These are phyloP conservation scores for Aspergillus flavus DNA, from an alignment of 2,329 filamentous ascomycete genomes.

Conservation along the genomic window DNA sequence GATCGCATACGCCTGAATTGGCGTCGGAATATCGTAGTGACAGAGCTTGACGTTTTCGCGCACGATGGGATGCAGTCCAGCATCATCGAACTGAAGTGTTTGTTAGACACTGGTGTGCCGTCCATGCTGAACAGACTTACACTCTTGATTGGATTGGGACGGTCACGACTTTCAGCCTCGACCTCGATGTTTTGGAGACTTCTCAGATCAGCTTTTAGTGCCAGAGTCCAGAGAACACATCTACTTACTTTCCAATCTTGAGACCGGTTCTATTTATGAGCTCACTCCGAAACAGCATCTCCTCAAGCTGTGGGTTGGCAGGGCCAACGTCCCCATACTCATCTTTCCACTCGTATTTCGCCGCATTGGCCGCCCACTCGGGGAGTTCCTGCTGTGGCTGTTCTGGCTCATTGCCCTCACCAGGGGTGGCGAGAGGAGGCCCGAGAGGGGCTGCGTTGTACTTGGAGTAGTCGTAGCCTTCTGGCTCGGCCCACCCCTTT, in stretches of 20 bases:
- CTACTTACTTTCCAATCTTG: slow-evolving; percentile 64
- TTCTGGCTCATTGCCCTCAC: slow-evolving; percentile 17
- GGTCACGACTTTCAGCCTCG: slow-evolving; percentile 51
- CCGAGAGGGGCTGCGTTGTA: slow-evolving; percentile 23
- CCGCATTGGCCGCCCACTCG: slow-evolving; percentile 60
- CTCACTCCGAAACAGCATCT: slow-evolving; percentile 68
- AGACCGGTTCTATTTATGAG: slow-evolving; percentile 58
- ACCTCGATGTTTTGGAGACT: slow-evolving; percentile 55
- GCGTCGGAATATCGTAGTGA: slow-evolving; percentile 73
- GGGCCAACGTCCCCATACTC: slow-evolving; percentile 87
- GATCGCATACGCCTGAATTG: slow-evolving; percentile 83
- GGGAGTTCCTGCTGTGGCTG: slow-evolving; percentile 23
- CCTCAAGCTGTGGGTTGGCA: slow-evolving; percentile 68
- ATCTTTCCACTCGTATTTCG: slow-evolving; percentile 79
- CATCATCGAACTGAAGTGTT: slow-evolving; percentile 65
- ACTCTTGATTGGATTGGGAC: slow-evolving; percentile 51
- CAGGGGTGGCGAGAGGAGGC: slow-evolving; percentile 17
- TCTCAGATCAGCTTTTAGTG: slow-evolving; percentile 9
- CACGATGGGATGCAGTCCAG: slow-evolving; percentile 84
- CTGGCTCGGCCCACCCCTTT: slow-evolving; percentile 42
- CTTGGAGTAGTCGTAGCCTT: slow-evolving; percentile 41
- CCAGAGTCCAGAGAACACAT: not conserved
- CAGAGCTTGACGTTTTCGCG: slow-evolving; percentile 73
- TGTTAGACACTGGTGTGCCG: not conserved
- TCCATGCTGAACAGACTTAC: slow-evolving; percentile 44